Percentiles rank a stretch among this genome's conserved stretches.
These are phyloP conservation scores for Komagataella ulmi DNA, from an alignment of 805 yeast genomes.

Conservation along the genomic window DNA sequence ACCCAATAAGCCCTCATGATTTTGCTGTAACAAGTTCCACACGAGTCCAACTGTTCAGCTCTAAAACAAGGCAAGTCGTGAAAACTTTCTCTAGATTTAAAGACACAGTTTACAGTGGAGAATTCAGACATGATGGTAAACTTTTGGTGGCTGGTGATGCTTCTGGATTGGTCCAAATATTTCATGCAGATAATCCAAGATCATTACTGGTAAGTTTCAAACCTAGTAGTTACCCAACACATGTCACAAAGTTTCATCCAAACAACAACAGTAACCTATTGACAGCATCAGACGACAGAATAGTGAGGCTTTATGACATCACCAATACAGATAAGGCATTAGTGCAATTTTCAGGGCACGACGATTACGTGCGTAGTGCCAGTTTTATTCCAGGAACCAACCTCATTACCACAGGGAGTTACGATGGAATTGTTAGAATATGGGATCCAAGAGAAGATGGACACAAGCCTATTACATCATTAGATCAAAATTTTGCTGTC, in stretches of 20 bases:
- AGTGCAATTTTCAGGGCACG: conserved; percentile 56
- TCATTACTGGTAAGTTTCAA: conserved; percentile 66
- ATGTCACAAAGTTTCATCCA: conserved; percentile 87
- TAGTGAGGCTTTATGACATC: conserved; percentile 80
- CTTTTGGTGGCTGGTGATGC: conserved; percentile 92
- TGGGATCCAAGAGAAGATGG: conserved; percentile 61
- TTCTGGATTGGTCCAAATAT: conserved; percentile 82
- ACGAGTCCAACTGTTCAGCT: conserved; percentile 81
- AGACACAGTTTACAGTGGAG: conserved; percentile 87
- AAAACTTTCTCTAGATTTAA: conserved; percentile 81
- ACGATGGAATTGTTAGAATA: conserved; percentile 75
- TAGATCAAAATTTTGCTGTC: conserved; percentile 69
- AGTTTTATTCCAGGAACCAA: conserved; percentile 64
- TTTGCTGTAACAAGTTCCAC: conserved; percentile 90
- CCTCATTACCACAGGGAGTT: conserved; percentile 83
- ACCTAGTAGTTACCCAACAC: conserved; percentile 82
- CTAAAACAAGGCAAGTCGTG: conserved; percentile 85
- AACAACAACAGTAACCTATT: conserved; percentile 57
- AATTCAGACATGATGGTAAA: conserved; percentile 84
- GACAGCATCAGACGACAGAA: conserved; percentile 86
- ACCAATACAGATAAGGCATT: conserved; percentile 66
- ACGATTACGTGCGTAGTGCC: conserved; percentile 81
- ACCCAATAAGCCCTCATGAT: conserved; percentile 77
- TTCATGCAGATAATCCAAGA: conserved; percentile 72
- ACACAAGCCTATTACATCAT: conserved; percentile 41